Evolutionary conservation across 1,139 yeast genomes (phyloP).

Genomic region (Suhomyces coccinellae): DNA sequence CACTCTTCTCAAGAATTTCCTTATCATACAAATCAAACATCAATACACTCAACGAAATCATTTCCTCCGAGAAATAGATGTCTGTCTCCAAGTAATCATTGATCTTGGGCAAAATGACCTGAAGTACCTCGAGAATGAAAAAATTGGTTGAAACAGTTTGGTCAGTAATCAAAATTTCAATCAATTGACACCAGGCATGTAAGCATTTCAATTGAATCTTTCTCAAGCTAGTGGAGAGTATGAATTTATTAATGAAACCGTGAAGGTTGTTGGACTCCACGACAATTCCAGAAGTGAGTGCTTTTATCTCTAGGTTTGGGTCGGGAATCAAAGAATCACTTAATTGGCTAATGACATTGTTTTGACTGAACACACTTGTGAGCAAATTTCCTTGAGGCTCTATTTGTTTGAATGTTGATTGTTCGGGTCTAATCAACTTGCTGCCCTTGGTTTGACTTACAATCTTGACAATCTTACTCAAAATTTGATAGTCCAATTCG

Average conservation of each 20-base stretch:
- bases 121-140: conserved; percentile 75
- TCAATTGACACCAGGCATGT: conserved; percentile 80
- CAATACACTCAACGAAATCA: conserved; percentile 73
- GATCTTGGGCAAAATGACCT: conserved; percentile 71
- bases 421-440: conserved; percentile 18
- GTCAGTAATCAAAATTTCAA: conserved; percentile 71
- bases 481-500: conserved; percentile 23
- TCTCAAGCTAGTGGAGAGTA: conserved; percentile 48
- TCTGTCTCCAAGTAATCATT: conserved; percentile 71
- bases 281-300: conserved; percentile 20
- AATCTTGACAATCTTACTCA: conserved; percentile 26
- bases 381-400: background rate
- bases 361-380: conserved; percentile 2
- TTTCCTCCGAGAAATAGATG: conserved; percentile 67
- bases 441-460: conserved; percentile 25
- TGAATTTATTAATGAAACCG: conserved; percentile 42
- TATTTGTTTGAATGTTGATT: background rate
- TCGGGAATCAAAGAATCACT: conserved; percentile 1
- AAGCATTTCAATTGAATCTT: conserved; percentile 59
- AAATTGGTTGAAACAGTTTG: conserved; percentile 32
- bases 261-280: conserved; percentile 30
- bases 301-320: background rate
- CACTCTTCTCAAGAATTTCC: conserved; percentile 28
- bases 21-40: conserved; percentile 63
- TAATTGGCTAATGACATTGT: background rate